Percentiles rank a stretch among this genome's conserved stretches.
Conservation (phyloP, 1,284 basidiomycete genomes). For the Schizophyllum commune region DNA sequence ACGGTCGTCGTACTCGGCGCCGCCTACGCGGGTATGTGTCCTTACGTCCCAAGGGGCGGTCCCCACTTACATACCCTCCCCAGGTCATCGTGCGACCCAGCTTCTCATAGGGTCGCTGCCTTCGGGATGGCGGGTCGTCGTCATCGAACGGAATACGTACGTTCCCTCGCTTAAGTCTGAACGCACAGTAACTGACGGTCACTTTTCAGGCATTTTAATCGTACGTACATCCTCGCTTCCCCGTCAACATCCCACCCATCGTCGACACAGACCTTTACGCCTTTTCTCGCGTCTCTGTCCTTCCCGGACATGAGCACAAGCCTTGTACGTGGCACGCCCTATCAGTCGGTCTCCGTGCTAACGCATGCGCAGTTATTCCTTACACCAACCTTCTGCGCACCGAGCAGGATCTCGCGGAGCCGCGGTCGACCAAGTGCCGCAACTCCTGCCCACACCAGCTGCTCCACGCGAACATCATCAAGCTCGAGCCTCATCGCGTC, state of each 20-base stretch:
- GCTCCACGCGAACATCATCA: constrained; percentile 37
- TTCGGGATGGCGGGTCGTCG: constrained; percentile 53
- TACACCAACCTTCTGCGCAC: constrained; percentile 36
- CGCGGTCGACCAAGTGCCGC: not conserved
- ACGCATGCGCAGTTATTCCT: constrained; percentile 45
- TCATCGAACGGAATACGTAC: constrained; percentile 65
- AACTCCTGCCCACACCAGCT: constrained; percentile 31
- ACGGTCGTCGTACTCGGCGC: constrained; percentile 54
- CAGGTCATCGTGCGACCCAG: constrained; percentile 46
- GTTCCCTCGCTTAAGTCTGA: constrained; percentile 13
- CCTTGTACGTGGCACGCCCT: constrained; percentile 37
- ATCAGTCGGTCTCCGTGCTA: not conserved
- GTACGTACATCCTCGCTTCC: constrained; percentile 16
- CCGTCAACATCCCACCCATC: not conserved
- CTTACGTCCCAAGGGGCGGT: not conserved
- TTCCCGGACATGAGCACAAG: constrained; percentile 67
- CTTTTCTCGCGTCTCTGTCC: constrained; percentile 54
- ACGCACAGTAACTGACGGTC: not conserved
- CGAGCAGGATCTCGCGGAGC: constrained; percentile 6
- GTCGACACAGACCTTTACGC: constrained; percentile 39
- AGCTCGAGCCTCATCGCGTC: constrained; percentile 26
- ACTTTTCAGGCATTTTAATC: constrained; percentile 35
- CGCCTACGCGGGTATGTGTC: constrained; percentile 46
- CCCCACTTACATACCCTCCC: not conserved
- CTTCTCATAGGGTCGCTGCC: constrained; percentile 51